Conservation (phyloP, 495 filamentous ascomycete species). For the Cercophora samala region DNA sequence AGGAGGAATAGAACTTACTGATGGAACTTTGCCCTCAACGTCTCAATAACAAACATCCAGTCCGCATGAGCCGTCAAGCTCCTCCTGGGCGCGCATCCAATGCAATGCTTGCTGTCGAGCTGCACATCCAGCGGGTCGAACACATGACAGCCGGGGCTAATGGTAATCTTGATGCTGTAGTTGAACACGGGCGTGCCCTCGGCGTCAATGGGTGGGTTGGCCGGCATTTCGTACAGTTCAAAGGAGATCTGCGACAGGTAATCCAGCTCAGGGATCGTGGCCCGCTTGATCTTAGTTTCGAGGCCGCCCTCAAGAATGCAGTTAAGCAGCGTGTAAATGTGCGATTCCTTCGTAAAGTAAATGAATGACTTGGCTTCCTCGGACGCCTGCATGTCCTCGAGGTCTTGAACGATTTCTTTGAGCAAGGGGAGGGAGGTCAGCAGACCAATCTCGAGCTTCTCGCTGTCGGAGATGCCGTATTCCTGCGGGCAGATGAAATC, state of each 20-base stretch:
- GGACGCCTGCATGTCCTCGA: slow-evolving; percentile 96
- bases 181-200: slow-evolving; percentile 58
- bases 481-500: slow-evolving; percentile 98
- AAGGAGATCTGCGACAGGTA: slow-evolving; percentile 98
- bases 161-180: slow-evolving; percentile 93
- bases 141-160: slow-evolving; percentile 92
- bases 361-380: slow-evolving; percentile 91
- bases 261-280: slow-evolving; percentile 92
- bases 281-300: slow-evolving; percentile 82
- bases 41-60: slow-evolving; percentile 95
- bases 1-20: slow-evolving; percentile 56
- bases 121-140: slow-evolving; percentile 95
- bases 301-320: slow-evolving; percentile 97
- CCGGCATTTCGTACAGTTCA: slow-evolving; percentile 92
- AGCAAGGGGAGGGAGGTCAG: slow-evolving; percentile 88
- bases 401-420: slow-evolving; percentile 90
- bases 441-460: slow-evolving; percentile 96
- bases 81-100: slow-evolving; percentile 82
- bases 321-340: slow-evolving; percentile 97
- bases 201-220: slow-evolving; percentile 52
- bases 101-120: slow-evolving; percentile 90
- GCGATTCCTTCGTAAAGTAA: slow-evolving; percentile 98
- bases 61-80: slow-evolving; percentile 89
- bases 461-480: slow-evolving; percentile 88
- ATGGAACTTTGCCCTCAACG: slow-evolving; percentile 87